A percentile compares a stretch with the other conserved stretches of the same genome.
Conservation (phyloP, 139 green algal species). For the Micractinium conductrix region DNA sequence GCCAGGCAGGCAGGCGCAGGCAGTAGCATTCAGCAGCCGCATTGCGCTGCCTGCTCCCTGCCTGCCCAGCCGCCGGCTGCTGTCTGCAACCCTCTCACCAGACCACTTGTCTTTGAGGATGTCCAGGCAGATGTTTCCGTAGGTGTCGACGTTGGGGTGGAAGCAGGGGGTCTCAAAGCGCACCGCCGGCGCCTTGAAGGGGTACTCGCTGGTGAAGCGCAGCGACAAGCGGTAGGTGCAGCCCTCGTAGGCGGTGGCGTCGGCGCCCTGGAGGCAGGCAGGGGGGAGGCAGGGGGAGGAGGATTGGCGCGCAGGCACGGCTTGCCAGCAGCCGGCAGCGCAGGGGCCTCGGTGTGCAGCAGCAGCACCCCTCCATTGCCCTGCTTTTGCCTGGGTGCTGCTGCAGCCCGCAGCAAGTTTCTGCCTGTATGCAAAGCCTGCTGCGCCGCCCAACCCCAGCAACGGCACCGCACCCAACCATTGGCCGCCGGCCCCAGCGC, state of each 20-base stretch:
- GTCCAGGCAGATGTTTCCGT: conserved; percentile 89
- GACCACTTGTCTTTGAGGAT: conserved; percentile 86
- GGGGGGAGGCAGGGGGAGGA: no score
- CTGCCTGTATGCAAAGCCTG: no score
- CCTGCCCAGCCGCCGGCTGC: background rate
- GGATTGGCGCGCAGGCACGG: background rate
- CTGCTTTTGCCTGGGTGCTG: background rate
- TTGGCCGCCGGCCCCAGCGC: no score
- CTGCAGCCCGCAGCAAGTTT: no score
- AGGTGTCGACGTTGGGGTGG: conserved; percentile 84
- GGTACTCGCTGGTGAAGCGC: conserved; percentile 79
- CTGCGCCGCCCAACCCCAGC: background rate
- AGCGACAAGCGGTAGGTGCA: conserved; percentile 77
- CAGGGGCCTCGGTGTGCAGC: no score
- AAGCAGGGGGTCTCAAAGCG: conserved; percentile 83
- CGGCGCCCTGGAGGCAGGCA: conserved; percentile 36
- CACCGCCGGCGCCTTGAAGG: conserved; percentile 80
- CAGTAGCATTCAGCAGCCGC: background rate
- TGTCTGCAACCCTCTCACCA: conserved; percentile 1
- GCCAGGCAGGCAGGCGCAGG: no score
- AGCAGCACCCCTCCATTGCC: no score
- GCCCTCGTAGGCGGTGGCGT: conserved; percentile 75
- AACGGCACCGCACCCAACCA: background rate
- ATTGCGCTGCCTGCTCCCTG: background rate
- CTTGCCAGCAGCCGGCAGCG: background rate